Evolutionary conservation across 2,329 filamentous ascomycete genomes (phyloP), one percentile per base, ranked within the genome.

Genomic region (Metarhizium brunneum): DNA sequence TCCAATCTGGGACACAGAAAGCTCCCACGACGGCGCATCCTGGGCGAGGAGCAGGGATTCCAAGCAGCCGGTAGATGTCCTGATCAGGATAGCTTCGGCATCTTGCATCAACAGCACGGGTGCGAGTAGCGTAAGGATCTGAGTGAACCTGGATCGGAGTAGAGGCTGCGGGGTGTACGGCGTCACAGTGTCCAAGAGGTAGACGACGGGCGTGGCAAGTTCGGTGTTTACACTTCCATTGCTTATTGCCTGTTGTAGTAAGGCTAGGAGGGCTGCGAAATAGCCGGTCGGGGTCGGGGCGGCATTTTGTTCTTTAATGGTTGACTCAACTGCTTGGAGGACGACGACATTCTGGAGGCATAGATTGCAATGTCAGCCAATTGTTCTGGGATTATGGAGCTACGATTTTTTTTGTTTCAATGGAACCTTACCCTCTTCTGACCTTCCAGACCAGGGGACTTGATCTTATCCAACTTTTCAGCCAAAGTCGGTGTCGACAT

Each of bases 381-480:
- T 45, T 20, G 16, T 20, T 11, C 52, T 59, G 48, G 47, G 45
- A 50, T 38, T 48, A 47, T 55, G 51, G 20, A 52, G 43, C 30
- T 25, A 20, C 13, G 42, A 14, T 47, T 43, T 11, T 18, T 1
- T 47, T 43, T 11, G 18, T 1, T 20, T 32, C 13, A 13, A 43
- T n/a, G 11, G n/a, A n/a, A 18, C 70, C 77, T 63, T 76, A 94
- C 91, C 82, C 92, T 90, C 72, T 95, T 85, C 75, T 96, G 92
- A 71, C 89, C 96, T 73, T 97, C 90, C 66, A 96, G 84, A 73
- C 95, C 96, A 56, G 94, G 94, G 69, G 89, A 94, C 74, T 94
- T 89, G 72, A 97, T 96, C 82, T 95, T 96, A 76, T 92, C 89
- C 70, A 99, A 84, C 79, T 91, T 95, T 78, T 96, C 92, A 71